These are phyloP conservation scores for Auriscalpium orientale DNA, from an alignment of 768 basidiomycete genomes.

Conservation along the genomic window DNA sequence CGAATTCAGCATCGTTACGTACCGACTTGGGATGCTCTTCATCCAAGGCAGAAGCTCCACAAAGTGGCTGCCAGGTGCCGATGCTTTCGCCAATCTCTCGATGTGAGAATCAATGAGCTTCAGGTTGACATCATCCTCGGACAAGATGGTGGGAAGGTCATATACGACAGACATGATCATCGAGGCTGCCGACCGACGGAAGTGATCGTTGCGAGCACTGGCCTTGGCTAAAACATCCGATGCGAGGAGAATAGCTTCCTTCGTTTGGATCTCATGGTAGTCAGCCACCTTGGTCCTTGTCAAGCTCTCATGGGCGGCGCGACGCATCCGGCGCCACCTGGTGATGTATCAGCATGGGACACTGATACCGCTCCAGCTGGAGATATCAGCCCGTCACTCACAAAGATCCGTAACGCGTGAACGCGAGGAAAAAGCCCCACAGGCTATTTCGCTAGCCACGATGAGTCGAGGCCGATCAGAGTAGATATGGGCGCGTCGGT, in stretches of 20 bases:
- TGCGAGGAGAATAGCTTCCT: conserved; percentile 9
- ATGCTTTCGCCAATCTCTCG: conserved; percentile 4
- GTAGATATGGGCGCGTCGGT: conserved; percentile 13
- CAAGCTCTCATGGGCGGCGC: conserved; percentile 9
- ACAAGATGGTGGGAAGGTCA: conserved; percentile 5
- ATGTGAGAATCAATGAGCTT: conserved; percentile 11
- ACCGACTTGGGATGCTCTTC: conserved; percentile 12
- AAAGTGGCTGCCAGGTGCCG: conserved; percentile 9
- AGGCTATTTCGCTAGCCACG: conserved; percentile 9
- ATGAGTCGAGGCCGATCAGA: conserved; percentile 15
- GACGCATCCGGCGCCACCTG: conserved; percentile 14
- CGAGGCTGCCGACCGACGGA: conserved; percentile 11
- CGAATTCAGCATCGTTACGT: neutral
- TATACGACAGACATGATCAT: conserved; percentile 11
- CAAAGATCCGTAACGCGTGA: conserved; percentile 9
- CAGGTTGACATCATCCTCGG: conserved; percentile 4
- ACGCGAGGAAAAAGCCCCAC: conserved; percentile 11
- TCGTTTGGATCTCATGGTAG: conserved; percentile 4
- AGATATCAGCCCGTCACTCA: neutral
- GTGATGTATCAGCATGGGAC: too few relatives aligned
- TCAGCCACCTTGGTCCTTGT: conserved; percentile 1
- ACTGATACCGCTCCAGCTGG: neutral
- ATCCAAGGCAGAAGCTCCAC: conserved; percentile 16
- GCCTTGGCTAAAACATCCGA: conserved; percentile 4
- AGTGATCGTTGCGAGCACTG: conserved; percentile 4